Evolutionary conservation across 2,329 filamentous ascomycete genomes (phyloP).

Genomic region (Dothideomycetidae sp.): DNA sequence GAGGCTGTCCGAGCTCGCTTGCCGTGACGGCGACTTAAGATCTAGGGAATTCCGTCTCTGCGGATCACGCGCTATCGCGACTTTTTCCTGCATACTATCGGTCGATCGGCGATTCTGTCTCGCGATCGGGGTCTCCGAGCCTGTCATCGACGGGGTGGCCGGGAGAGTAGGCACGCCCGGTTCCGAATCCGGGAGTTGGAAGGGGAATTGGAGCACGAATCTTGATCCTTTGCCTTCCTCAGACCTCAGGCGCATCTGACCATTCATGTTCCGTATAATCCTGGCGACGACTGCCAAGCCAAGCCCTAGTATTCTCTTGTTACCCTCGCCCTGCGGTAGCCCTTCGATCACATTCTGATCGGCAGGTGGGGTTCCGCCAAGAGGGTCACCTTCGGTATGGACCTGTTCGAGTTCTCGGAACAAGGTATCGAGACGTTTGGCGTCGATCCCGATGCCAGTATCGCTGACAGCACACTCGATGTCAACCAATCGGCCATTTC

Average conservation of each 20-base stretch:
- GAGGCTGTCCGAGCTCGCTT: slow-evolving; percentile 31
- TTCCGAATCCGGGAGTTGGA: slow-evolving; percentile 44
- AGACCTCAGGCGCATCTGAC: slow-evolving; percentile 70
- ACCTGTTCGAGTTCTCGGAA: slow-evolving; percentile 56
- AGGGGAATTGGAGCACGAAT: slow-evolving; percentile 68
- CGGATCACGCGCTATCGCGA: slow-evolving; percentile 41
- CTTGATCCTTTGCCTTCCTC: slow-evolving; percentile 69
- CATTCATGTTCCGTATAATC: slow-evolving; percentile 79
- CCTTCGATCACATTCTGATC: slow-evolving; percentile 19
- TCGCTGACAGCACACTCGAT: slow-evolving; percentile 66
- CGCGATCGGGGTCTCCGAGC: slow-evolving; percentile 16
- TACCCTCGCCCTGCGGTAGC: slow-evolving; percentile 15
- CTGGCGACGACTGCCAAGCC: slow-evolving; percentile 81
- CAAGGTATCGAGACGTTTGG: slow-evolving; percentile 42
- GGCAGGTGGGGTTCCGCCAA: slow-evolving; percentile 20
- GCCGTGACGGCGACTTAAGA: slow-evolving; percentile 16
- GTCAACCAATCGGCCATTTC: slow-evolving; percentile 40
- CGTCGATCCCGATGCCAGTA: slow-evolving; percentile 52
- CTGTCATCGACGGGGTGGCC: slow-evolving; percentile 11
- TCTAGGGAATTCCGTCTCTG: slow-evolving; percentile 12
- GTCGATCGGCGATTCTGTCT: slow-evolving; percentile 13
- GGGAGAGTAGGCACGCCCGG: slow-evolving; percentile 12
- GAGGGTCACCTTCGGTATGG: slow-evolving; percentile 38
- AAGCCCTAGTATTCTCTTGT: slow-evolving; percentile 51
- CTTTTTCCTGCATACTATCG: slow-evolving; percentile 38